Conservation (phyloP, 2,329 filamentous ascomycete species). For the Penicillium sp. region DNA sequence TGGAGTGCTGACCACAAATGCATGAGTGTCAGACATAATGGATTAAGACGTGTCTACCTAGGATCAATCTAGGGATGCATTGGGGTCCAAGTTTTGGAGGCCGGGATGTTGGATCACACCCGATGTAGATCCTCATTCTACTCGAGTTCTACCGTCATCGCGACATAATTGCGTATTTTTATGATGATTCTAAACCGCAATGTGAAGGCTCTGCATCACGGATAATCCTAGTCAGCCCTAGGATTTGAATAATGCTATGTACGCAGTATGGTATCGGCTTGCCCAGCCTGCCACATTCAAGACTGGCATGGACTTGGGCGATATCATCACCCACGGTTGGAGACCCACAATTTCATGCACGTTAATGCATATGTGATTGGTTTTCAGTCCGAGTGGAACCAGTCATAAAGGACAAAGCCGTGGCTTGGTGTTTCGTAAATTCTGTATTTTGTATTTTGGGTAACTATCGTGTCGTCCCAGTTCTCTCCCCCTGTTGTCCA, state of each 20-base stretch:
- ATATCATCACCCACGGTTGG: conserved; percentile 3
- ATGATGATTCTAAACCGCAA: neutral
- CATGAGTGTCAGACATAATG: neutral
- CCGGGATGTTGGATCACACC: neutral
- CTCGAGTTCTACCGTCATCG: conserved; percentile 1
- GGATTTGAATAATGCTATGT: neutral
- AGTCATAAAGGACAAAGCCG: conserved; percentile 4
- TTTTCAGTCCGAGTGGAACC: neutral
- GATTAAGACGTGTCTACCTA: neutral
- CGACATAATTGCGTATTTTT: conserved; percentile 1
- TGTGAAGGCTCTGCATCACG: neutral
- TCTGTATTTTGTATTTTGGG: conserved; percentile 4
- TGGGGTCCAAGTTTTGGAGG: neutral
- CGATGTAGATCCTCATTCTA: conserved; percentile 12
- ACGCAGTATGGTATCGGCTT: neutral
- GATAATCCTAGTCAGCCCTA: neutral
- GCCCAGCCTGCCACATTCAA: neutral
- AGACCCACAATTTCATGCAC: neutral
- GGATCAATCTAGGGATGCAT: neutral
- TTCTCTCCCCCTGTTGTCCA: neutral
- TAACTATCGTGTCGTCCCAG: neutral
- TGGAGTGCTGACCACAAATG: neutral
- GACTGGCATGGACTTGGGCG: neutral
- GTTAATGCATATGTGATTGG: neutral
- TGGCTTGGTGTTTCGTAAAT: conserved; percentile 3